Conservation (phyloP, 306 rosid species). For the Rosa chinensis region DNA sequence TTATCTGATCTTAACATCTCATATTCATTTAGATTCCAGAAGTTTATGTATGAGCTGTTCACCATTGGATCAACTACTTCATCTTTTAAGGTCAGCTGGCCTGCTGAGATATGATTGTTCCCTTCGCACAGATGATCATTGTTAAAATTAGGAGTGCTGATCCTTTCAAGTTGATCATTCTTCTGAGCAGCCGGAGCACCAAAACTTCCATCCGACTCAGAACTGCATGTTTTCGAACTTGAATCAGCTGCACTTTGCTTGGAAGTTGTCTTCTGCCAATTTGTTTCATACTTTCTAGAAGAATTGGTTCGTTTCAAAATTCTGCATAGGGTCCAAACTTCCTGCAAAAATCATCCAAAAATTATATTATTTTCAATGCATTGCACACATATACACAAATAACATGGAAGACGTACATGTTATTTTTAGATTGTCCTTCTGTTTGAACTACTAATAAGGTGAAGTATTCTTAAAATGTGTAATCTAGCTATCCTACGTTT, state of each 20-base stretch:
- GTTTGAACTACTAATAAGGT: not conserved
- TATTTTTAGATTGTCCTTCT: not conserved
- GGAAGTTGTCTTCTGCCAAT: constrained; percentile 1
- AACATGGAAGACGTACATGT: not conserved
- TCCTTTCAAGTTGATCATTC: constrained; percentile 16
- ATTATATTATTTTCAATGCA: not conserved
- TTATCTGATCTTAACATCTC: not conserved
- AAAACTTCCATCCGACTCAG: constrained; percentile 17
- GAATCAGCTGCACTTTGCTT: constrained; percentile 5
- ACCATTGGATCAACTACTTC: constrained; percentile 14
- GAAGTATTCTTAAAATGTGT: not conserved
- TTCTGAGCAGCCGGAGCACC: constrained; percentile 6
- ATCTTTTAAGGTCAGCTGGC: constrained; percentile 13
- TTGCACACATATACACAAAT: not conserved
- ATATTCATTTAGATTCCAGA: constrained; percentile 6
- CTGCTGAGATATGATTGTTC: not conserved
- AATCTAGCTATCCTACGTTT: not conserved
- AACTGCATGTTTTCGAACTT: constrained; percentile 17
- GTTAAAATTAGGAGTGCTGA: not conserved
- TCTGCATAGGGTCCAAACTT: constrained; percentile 25
- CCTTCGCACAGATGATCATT: not conserved
- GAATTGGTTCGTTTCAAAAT: constrained; percentile 14
- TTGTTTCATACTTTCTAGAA: constrained; percentile 5
- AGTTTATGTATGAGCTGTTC: constrained; percentile 15
- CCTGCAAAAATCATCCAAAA: constrained; percentile 5